Evolutionary conservation across 257 asterid genomes (phyloP).

Genomic region (Solanum pennellii): DNA sequence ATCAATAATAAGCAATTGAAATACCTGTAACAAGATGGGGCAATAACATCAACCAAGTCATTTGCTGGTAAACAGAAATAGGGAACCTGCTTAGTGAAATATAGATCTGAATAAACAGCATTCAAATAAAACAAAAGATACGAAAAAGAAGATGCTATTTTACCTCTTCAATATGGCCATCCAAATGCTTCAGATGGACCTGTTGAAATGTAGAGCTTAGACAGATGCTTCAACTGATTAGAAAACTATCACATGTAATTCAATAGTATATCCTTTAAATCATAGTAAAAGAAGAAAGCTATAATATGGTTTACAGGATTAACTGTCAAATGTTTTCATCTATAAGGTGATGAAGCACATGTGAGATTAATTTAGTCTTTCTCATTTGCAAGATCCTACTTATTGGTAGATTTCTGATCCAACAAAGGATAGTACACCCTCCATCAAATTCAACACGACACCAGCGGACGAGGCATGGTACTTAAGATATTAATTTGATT

Average conservation of each 20-base stretch:
- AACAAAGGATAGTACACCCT: not conserved
- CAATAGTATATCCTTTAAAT: not conserved
- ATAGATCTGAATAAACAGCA: constrained; percentile 22
- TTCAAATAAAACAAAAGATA: constrained; percentile 9
- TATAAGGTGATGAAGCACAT: not conserved
- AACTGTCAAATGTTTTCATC: not conserved
- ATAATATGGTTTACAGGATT: not conserved
- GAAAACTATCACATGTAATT: not conserved
- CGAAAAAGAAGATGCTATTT: constrained; percentile 1
- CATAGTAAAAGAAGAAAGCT: not conserved
- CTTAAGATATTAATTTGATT: not conserved
- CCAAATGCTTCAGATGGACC: constrained; percentile 98
- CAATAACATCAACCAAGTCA: constrained; percentile 90
- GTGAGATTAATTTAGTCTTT: not conserved
- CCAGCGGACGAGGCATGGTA: not conserved
- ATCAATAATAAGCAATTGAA: constrained; percentile 1
- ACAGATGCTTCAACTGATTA: not conserved
- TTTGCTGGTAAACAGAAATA: constrained; percentile 99
- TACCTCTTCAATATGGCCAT: constrained; percentile 98
- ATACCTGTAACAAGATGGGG: constrained; percentile 99
- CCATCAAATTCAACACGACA: not conserved
- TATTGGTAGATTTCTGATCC: not conserved
- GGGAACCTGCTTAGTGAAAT: constrained; percentile 75
- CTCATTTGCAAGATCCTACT: not conserved
- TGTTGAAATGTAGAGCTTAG: constrained; percentile 17